Conservation (phyloP, 2,329 filamentous ascomycete species). For the Rutstroemia sp. region DNA sequence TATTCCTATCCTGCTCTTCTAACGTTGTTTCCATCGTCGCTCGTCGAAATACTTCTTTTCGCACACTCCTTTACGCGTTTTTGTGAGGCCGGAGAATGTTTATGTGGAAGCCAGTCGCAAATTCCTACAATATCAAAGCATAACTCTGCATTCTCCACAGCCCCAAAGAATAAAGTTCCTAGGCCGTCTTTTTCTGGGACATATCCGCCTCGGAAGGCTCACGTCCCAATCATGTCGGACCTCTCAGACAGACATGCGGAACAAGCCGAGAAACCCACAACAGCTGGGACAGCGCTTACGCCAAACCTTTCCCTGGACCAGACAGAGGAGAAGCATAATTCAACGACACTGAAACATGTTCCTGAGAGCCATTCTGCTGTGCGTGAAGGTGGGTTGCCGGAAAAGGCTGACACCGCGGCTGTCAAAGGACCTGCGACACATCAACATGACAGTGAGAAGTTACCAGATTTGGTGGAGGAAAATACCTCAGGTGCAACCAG, state of each 20-base stretch:
- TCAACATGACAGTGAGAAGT: background rate
- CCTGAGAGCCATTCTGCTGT: background rate
- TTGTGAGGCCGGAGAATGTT: no score
- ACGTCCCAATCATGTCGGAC: conserved; percentile 15
- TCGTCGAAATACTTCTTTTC: no score
- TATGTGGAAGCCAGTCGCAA: no score
- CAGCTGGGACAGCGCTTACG: background rate
- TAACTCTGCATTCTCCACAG: background rate
- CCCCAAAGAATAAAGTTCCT: background rate
- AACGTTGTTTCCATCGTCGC: no score
- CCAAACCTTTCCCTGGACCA: background rate
- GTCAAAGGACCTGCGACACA: background rate
- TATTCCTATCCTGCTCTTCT: no score
- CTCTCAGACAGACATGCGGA: conserved; percentile 4
- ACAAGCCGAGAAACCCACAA: conserved; percentile 5
- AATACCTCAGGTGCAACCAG: background rate
- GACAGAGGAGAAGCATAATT: conserved; percentile 3
- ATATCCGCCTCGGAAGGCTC: background rate
- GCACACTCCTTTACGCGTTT: no score
- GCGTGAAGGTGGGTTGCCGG: background rate
- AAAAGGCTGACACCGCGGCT: background rate
- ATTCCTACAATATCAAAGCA: no score
- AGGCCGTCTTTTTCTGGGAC: background rate
- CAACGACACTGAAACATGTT: background rate
- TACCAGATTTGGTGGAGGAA: background rate